A percentile compares a stretch with the other conserved stretches of the same genome.
phyloP scores from a whole-genome alignment of 768 basidiomycete species.

The Kwoniella pini region DNA sequence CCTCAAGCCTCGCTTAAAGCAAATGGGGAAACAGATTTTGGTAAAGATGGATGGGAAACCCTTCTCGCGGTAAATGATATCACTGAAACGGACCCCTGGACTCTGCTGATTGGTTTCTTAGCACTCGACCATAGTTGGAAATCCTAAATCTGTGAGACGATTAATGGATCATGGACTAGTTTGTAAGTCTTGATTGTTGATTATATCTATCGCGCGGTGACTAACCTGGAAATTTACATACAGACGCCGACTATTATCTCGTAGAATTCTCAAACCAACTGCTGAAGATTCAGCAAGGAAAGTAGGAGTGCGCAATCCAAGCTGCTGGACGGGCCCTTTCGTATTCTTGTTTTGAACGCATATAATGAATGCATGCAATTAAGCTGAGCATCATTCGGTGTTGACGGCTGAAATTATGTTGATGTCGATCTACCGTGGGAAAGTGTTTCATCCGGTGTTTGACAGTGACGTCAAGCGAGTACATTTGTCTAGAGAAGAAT shows the following conservation, averaged over 20 bases:
- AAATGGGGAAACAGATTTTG: constrained; percentile 34
- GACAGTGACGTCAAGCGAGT: background rate
- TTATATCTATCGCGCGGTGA: background rate
- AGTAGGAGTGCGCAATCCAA: background rate
- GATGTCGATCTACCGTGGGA: background rate
- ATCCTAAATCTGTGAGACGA: constrained; percentile 21
- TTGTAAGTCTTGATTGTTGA: constrained; percentile 32
- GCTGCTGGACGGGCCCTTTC: too few species aligned
- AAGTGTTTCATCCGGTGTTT: background rate
- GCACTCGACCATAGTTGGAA: constrained; percentile 48
- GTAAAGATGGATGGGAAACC: constrained; percentile 46
- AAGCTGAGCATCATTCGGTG: background rate
- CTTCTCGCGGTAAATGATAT: constrained; percentile 29
- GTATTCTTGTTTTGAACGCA: too few species aligned
- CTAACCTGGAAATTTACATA: background rate
- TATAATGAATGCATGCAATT: too few species aligned
- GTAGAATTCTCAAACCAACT: constrained; percentile 45
- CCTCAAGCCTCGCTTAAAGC: constrained; percentile 25
- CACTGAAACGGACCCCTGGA: background rate
- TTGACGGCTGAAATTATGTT: too few species aligned
- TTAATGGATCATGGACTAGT: constrained; percentile 45
- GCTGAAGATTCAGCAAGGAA: constrained; percentile 34
- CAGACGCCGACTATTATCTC: constrained; percentile 49
- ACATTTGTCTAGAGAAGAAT: background rate
- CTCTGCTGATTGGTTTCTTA: background rate